Conservation (phyloP, 768 basidiomycete genomes). For the Neoboletus magnificus region DNA sequence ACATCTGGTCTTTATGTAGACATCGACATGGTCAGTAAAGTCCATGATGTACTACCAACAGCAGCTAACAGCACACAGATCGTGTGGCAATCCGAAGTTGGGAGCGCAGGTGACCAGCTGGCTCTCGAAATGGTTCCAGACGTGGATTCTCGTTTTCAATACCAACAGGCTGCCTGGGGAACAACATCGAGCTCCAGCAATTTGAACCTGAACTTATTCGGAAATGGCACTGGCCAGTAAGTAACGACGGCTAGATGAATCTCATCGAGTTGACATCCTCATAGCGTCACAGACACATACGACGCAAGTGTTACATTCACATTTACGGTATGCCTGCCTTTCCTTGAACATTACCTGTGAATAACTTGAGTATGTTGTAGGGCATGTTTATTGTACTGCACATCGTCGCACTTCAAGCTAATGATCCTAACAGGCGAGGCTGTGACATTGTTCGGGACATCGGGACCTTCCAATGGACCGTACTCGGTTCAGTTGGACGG, state of each 20-base stretch:
- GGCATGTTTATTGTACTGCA: conserved; percentile 13
- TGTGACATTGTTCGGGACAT: conserved; percentile 45
- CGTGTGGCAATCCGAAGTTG: conserved; percentile 29
- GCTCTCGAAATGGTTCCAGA: conserved; percentile 30
- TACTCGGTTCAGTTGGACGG: conserved; percentile 38
- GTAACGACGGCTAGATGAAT: conserved; percentile 1
- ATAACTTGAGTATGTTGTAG: conserved; percentile 11
- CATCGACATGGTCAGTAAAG: conserved; percentile 40
- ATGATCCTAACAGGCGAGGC: conserved; percentile 35
- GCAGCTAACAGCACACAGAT: conserved; percentile 12
- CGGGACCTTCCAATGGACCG: conserved; percentile 33
- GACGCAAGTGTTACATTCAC: conserved; percentile 35
- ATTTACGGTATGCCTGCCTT: conserved; percentile 35
- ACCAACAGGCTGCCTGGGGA: conserved; percentile 35
- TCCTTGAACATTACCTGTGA: neutral
- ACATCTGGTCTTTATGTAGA: conserved; percentile 38
- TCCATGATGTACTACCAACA: neutral
- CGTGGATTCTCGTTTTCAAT: conserved; percentile 37
- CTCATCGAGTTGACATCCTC: neutral
- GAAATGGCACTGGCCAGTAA: conserved; percentile 42
- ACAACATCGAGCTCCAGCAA: conserved; percentile 28
- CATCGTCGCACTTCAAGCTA: neutral
- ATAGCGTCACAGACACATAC: conserved; percentile 34
- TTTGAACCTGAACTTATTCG: conserved; percentile 38
- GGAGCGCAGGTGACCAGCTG: conserved; percentile 12